phyloP scores from a whole-genome alignment of 768 basidiomycete genomes.

The Lactifluus pinguis region DNA sequence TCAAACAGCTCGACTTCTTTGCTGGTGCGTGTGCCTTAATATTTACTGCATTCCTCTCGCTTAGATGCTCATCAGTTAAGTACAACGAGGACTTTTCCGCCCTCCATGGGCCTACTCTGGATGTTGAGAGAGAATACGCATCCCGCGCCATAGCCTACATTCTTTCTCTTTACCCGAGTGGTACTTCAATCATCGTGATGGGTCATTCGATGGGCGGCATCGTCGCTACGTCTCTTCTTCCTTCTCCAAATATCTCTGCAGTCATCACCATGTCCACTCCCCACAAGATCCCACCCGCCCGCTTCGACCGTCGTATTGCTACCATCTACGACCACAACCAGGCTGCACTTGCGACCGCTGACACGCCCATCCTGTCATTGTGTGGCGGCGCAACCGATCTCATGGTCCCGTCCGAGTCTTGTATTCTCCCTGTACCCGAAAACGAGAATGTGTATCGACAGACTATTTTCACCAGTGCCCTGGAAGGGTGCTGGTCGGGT shows the following conservation, averaged over 20 bases:
- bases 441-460: slow-evolving; percentile 33
- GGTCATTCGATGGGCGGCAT: slow-evolving; percentile 98
- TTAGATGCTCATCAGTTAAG: slow-evolving; percentile 50
- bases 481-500: slow-evolving; percentile 91
- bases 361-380: slow-evolving; percentile 69
- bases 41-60: background rate
- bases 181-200: slow-evolving; percentile 63
- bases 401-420: slow-evolving; percentile 88
- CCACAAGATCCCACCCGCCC: slow-evolving; percentile 77
- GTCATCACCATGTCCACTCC: slow-evolving; percentile 97
- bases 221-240: slow-evolving; percentile 74
- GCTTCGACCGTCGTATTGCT: slow-evolving; percentile 77
- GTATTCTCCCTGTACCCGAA: slow-evolving; percentile 42
- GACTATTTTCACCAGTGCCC: slow-evolving; percentile 74
- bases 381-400: slow-evolving; percentile 90
- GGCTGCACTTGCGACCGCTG: slow-evolving; percentile 33
- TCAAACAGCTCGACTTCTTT: slow-evolving; percentile 74
- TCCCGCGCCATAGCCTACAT: slow-evolving; percentile 65
- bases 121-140: slow-evolving; percentile 72
- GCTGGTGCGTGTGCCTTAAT: slow-evolving; percentile 44
- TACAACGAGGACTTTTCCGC: slow-evolving; percentile 97
- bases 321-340: slow-evolving; percentile 50
- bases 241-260: slow-evolving; percentile 55
- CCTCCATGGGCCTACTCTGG: slow-evolving; percentile 83
- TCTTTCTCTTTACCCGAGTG: slow-evolving; percentile 59